phyloP scores from a whole-genome alignment of 75 land plant genomes.

The Adiantum capillusveneris region DNA sequence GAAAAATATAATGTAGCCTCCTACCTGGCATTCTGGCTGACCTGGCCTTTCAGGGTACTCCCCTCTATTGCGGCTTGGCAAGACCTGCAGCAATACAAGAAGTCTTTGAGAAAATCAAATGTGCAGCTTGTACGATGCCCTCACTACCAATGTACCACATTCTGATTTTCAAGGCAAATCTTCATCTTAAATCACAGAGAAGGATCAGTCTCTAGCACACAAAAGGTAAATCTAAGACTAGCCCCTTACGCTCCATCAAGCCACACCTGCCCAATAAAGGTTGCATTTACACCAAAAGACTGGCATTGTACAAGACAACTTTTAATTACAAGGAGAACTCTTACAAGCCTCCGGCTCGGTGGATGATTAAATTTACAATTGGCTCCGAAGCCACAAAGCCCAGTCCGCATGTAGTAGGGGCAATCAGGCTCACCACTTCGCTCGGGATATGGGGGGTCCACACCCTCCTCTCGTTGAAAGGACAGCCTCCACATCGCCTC shows the following conservation, averaged over 20 bases:
- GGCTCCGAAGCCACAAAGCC: conserved; percentile 54
- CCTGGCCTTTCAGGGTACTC: conserved; percentile 67
- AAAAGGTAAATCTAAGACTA: no score
- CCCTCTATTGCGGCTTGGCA: background rate
- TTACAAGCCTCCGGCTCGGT: conserved; percentile 46
- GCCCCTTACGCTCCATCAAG: no score
- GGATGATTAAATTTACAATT: conserved; percentile 72
- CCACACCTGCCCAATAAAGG: no score
- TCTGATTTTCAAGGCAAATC: no score
- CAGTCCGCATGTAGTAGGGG: conserved; percentile 59
- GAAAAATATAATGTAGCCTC: conserved; percentile 1
- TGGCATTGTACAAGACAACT: background rate
- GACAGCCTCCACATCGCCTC: conserved; percentile 3
- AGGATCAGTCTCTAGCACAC: no score
- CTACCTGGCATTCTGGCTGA: conserved; percentile 64
- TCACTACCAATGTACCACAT: no score
- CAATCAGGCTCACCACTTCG: conserved; percentile 62
- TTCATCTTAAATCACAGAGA: no score
- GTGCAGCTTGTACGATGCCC: no score
- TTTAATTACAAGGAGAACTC: background rate
- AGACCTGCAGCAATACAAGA: background rate
- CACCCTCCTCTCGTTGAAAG: background rate
- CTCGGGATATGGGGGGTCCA: conserved; percentile 45
- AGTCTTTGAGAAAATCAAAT: no score
- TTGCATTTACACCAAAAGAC: background rate